Evolutionary conservation across 73 alveolate species (phyloP).

Genomic region (Durusdinium trenchii): DNA sequence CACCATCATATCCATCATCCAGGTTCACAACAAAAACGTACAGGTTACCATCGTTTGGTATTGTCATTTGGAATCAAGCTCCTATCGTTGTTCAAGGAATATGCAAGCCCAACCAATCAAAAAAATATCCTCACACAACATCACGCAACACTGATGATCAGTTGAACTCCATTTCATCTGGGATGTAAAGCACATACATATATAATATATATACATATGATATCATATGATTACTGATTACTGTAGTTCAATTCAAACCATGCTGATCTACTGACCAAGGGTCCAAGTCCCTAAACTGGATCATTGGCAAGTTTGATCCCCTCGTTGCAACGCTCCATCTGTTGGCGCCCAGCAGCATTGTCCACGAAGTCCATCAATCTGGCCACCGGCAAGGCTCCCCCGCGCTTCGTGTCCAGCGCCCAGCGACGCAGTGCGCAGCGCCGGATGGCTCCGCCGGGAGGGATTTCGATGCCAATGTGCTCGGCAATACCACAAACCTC

Average conservation of each 20-base stretch:
- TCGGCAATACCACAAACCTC: constrained; percentile 85
- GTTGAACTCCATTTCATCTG: no score
- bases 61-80: no score
- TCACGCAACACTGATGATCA: no score
- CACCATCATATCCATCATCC: no score
- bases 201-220: background rate
- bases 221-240: background rate
- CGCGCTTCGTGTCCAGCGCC: constrained; percentile 91
- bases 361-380: constrained; percentile 1
- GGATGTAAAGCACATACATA: no score
- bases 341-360: background rate
- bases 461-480: constrained; percentile 90
- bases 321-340: background rate
- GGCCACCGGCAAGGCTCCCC: constrained; percentile 84
- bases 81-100: no score
- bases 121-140: no score
- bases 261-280: no score
- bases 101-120: no score
- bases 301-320: background rate
- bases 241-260: background rate
- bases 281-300: no score
- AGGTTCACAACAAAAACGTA: no score
- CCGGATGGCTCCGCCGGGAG: constrained; percentile 79
- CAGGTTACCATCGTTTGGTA: no score
- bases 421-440: constrained; percentile 83